Percentiles rank a stretch among this genome's conserved stretches.
Conservation (phyloP, 2,329 filamentous ascomycete genomes). For the Pleomassaria siparia region DNA sequence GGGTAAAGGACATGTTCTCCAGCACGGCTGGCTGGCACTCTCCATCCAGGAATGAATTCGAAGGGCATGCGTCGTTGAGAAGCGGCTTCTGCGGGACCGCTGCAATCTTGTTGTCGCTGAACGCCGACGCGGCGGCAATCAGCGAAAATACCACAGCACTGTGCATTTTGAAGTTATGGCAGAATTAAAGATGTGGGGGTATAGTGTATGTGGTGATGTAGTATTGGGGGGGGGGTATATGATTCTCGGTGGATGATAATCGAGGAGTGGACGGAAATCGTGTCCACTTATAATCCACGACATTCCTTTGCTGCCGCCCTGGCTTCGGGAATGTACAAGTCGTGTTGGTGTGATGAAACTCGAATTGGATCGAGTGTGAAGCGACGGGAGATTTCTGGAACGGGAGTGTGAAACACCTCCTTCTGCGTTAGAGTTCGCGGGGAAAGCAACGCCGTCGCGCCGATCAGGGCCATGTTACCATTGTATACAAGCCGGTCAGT, state of each 20-base stretch:
- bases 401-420: constrained; percentile 1
- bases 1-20: constrained; percentile 14
- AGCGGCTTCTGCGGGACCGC: constrained; percentile 22
- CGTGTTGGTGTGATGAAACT: constrained; percentile 31
- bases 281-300: not conserved
- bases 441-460: not conserved
- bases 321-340: constrained; percentile 3
- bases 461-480: not conserved
- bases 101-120: constrained; percentile 23
- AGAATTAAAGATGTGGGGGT: not conserved
- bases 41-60: constrained; percentile 24
- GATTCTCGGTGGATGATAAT: too few relatives aligned
- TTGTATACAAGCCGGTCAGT: too few relatives aligned
- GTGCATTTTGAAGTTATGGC: constrained; percentile 26
- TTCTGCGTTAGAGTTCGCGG: not conserved
- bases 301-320: too few relatives aligned
- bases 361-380: constrained; percentile 14
- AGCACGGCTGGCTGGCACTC: constrained; percentile 20
- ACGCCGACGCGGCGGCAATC: constrained; percentile 23
- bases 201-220: not conserved
- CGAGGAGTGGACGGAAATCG: not conserved
- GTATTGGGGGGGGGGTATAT: too few relatives aligned
- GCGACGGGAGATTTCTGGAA: constrained; percentile 26
- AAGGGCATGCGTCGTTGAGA: constrained; percentile 27
- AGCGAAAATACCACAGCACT: constrained; percentile 20